Evolutionary conservation across 305 asterid species (phyloP), one percentile per base, ranked within the genome.

Genomic region (Stenogyne calaminthoides): DNA sequence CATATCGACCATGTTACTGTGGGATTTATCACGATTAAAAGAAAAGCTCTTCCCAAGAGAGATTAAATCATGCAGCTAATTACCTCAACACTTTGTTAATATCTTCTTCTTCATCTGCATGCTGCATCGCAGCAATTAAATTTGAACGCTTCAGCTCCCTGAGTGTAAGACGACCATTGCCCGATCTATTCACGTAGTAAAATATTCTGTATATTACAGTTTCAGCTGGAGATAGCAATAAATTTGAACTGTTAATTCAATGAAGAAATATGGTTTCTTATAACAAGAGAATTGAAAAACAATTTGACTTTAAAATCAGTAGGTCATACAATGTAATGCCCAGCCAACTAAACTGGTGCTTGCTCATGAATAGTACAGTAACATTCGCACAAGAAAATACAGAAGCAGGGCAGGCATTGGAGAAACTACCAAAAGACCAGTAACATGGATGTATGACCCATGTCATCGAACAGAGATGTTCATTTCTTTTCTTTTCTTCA

Each of bases 91-190:
- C 98, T 86, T 93, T 93, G 90, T 93, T 93, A 76, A 93, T 93
- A 84, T 93, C 98, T 82, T 93, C 98, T 83, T 93, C 98, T 68
- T 93, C 98, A 68, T 91, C 98, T 16, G 96, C 98, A 88, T 91
- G 97, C 78, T 89, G 97, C 98, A 93, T 91, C n/a, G 98, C 97
- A 83, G 88, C 82, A 81, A 93, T 83, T 79, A 93, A 84, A 79
- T 89, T 88, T 22, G 97, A 90, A 55, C 90, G 93, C 79, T 85
- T 93, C 79, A 93, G 89, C 93, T 93, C 98, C 86, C 89, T 88
- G 79, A 91, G 91, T 80, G 95, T 87, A 83, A 93, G 97, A 60
- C 80, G 91, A 54, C 98, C 96, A 81, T 87, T 89, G 77, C 92
- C 96, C 83, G 84, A 71, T 88, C 98, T 90, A 88, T 93, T 93